Base-by-base conservation (phyloP, 179 eudicot species). In the Heliamphora pulchella region DNA sequence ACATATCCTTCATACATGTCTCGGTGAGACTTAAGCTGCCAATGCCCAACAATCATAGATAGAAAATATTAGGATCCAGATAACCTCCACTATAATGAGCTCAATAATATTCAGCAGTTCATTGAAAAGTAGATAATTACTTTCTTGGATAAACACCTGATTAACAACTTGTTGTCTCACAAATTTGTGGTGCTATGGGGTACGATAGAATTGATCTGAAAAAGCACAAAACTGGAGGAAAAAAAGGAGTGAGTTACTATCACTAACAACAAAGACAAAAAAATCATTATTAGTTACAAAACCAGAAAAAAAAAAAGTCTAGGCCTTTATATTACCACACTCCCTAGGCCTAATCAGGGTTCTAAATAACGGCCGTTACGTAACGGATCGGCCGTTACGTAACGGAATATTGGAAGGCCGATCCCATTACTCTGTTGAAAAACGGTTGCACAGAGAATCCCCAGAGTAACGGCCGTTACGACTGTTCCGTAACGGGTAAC, bases 171-270 rank as follows among this genome's bases (percentile, higher is more conserved):
- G 86, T 82, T 89, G 67, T 74, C 95, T 90, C 82, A 91, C 95
- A 81, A 85, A 84, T 78, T 84, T 81, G 84, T 91, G 95, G 85
- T 91, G 85, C 54, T 90, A 91, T 43, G 89, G 86, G 39, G 85
- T 74, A 71, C 88, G 91, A 81, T 90, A 91, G 75, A 91, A 71
- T 72, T 91, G 93, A 85, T 91, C 93, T 69, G 95, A 91, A 77
- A 91, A 81, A 75, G 95, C 93, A 69, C 90, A 86, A 59, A 91
- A 89, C 92, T 91, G 86, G 65, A 57, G 70, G 59, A 39, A 17
- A 47, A 78, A 79, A 63, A 58, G 55, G 11, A 74, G 71, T 14
- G 41, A 79, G 71, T 44, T n/a, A 62, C 39, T 22, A 15, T 71
- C 14, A 8, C 15, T 69, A 79, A 18, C 4, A 41, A 3, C 2